These are phyloP conservation scores for Boletus insuetus DNA, from an alignment of 768 basidiomycete genomes.

Conservation along the genomic window DNA sequence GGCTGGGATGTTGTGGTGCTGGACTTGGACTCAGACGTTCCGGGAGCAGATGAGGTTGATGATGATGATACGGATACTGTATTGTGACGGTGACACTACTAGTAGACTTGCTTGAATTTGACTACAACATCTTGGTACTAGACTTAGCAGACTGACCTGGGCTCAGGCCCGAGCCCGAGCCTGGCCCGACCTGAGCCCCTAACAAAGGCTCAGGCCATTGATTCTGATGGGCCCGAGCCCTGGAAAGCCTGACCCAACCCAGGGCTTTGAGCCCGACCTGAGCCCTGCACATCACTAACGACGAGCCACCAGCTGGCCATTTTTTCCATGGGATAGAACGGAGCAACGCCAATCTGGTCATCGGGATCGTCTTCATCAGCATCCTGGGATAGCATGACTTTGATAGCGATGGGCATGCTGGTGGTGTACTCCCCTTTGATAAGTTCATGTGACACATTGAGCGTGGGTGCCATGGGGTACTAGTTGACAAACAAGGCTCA, in stretches of 20 bases:
- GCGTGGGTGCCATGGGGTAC: constrained; percentile 76
- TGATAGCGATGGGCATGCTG: constrained; percentile 76
- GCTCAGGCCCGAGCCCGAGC: neutral
- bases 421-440: constrained; percentile 85
- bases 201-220: neutral
- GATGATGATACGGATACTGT: no score
- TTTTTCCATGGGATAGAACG: constrained; percentile 88
- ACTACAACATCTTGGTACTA: no score
- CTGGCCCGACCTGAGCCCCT: neutral
- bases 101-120: no score
- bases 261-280: neutral
- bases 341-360: constrained; percentile 86
- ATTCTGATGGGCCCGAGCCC: neutral
- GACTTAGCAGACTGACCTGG: no score
- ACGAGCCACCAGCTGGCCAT: constrained; percentile 98
- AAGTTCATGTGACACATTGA: constrained; percentile 88
- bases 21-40: no score
- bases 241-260: neutral
- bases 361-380: constrained; percentile 72
- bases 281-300: constrained; percentile 32
- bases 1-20: no score
- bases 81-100: no score
- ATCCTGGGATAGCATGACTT: constrained; percentile 79
- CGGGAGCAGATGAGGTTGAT: no score
- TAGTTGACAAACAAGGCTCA: constrained; percentile 57